Conservation (phyloP, 139 green algal genomes). For the Diplosphaera chodatii region DNA sequence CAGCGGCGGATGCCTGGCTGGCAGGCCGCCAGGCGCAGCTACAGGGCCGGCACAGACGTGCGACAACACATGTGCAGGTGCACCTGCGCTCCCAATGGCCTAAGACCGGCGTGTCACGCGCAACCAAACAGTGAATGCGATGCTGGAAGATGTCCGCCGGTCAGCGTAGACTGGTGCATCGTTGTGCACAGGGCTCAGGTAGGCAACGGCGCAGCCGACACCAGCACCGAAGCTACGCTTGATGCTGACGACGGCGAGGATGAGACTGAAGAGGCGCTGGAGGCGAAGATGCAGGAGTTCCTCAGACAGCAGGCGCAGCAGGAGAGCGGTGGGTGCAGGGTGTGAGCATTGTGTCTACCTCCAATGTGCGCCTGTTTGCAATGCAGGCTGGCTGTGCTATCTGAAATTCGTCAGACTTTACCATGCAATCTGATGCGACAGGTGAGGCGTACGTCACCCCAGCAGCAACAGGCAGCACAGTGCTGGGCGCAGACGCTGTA, state of each 20-base stretch:
- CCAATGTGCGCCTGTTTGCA: too few species aligned
- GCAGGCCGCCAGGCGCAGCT: too few species aligned
- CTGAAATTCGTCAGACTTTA: too few species aligned
- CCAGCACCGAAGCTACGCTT: not conserved
- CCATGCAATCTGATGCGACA: too few species aligned
- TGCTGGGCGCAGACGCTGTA: constrained; percentile 43
- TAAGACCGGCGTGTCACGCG: too few species aligned
- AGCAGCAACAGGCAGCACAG: constrained; percentile 7
- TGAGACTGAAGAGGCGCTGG: constrained; percentile 57
- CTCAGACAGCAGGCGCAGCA: constrained; percentile 77
- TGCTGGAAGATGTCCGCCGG: not conserved
- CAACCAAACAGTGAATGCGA: not conserved
- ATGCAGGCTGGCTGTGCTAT: too few species aligned
- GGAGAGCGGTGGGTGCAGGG: constrained; percentile 50
- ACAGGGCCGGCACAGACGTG: too few species aligned
- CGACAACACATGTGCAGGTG: too few species aligned
- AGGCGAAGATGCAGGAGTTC: constrained; percentile 72
- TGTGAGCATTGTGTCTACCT: not conserved
- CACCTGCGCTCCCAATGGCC: too few species aligned
- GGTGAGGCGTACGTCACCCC: constrained; percentile 1
- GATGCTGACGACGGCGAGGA: not conserved
- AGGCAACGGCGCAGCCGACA: not conserved
- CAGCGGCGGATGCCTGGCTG: too few species aligned
- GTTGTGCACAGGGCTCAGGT: too few species aligned
- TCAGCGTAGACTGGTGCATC: not conserved